Base-by-base conservation (phyloP, 495 filamentous ascomycete genomes). In the Glutinoglossum americanum region DNA sequence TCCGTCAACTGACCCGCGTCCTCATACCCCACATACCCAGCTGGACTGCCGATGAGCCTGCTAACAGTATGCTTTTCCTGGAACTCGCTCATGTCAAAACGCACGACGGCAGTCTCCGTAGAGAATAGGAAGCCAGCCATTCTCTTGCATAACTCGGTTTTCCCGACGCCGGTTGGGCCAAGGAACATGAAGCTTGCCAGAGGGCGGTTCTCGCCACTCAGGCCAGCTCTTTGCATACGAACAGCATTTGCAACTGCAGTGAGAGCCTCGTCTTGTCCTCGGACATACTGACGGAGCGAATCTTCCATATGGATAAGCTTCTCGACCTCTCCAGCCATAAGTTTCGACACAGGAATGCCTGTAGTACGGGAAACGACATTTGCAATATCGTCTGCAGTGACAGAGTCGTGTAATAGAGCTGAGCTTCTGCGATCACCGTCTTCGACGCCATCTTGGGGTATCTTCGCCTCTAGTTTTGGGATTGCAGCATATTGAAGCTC, bases 21-120 rank as follows among this genome's bases (percentile, higher is more conserved):
- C 39, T 98, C 92, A 65, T 98, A 98, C 9, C 92, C 92, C 23
- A 98, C 81, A 69, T 95, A 96, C 15, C 90, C 90, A 15, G 90
- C 89, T 0, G 90, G 92, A 19, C 84, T 82, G 33, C 92, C 92
- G 65, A 98, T 95, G 32, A 97, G 74, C 51, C 92, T 79, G 35
- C 85, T 92, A 57, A 98, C 81, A 1, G 90, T 97, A 66, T 97
- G 90, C 67, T 94, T 95, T 65, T 98, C 92, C 64, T 93, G 87
- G 69, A 96, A 98, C 62, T 98, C 92, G 67, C 80, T 85, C 90
- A 96, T 98, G 69, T 98, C 92, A 66, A 96, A 98, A 49, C 92
- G 75, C 23, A 92, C 80, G 28, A 98, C 89, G 5, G 92, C 89
- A 45, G 76, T 76, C 63, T 94, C 87, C 2, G 87, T 94, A 0